These are phyloP conservation scores for Pythium myriotylum DNA, from an alignment of 352 stramenopile genomes.

Conservation along the genomic window DNA sequence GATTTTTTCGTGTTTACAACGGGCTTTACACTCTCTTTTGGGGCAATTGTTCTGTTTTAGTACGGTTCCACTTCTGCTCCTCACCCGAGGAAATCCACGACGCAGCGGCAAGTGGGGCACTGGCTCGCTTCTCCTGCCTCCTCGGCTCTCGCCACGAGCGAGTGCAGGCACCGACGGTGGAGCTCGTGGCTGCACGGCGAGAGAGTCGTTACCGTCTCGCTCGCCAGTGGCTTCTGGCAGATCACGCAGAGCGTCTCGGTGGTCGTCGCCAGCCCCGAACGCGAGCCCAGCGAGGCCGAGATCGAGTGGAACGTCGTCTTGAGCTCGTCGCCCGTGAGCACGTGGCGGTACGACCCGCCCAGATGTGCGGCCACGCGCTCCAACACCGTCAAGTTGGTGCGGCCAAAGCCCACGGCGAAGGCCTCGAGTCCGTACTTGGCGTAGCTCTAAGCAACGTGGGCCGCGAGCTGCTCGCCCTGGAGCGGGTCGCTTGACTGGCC, in stretches of 20 bases:
- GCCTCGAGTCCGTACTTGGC: slow-evolving; percentile 59
- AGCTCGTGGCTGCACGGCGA: slow-evolving; percentile 50
- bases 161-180: slow-evolving; percentile 42
- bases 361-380: slow-evolving; percentile 56
- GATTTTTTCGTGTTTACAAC: too few relatives aligned
- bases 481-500: slow-evolving; percentile 49
- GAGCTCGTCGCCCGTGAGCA: slow-evolving; percentile 64
- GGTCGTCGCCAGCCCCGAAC: slow-evolving; percentile 52
- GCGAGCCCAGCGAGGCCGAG: slow-evolving; percentile 66
- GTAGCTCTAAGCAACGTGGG: slow-evolving; percentile 57
- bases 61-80: too few relatives aligned
- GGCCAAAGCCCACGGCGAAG: slow-evolving; percentile 74
- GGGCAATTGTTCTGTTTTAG: too few relatives aligned
- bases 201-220: slow-evolving; percentile 48
- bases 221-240: slow-evolving; percentile 58
- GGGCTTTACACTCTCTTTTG: too few relatives aligned
- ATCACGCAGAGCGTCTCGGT: slow-evolving; percentile 69
- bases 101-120: slow-evolving; percentile 20
- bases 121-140: not conserved
- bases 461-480: slow-evolving; percentile 53
- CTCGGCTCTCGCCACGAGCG: slow-evolving; percentile 9
- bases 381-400: slow-evolving; percentile 62
- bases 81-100: slow-evolving; percentile 3
- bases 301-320: slow-evolving; percentile 80
- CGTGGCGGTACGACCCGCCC: slow-evolving; percentile 64